Evolutionary conservation across 2,329 filamentous ascomycete genomes (phyloP), one percentile per base, ranked within the genome.

Genomic region (Alternaria ethzedia): DNA sequence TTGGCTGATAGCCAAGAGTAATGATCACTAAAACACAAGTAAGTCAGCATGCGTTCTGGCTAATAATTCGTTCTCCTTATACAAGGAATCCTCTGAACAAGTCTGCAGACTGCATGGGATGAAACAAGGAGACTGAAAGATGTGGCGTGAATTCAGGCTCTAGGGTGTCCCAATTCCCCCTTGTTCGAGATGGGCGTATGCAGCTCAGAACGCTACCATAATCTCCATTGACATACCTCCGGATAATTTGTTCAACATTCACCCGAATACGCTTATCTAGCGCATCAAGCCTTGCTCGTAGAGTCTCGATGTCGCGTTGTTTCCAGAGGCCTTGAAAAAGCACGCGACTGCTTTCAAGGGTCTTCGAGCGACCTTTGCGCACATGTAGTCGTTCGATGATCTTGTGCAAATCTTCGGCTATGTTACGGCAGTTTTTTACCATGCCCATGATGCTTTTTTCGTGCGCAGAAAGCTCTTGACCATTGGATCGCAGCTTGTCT

Each of bases 401-500:
- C 9, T 44, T 20, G 10, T 11, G 32, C 2, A 55, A 17, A 1
- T 55, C 36, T 9, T 9, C 12, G 2, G 23, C n/a, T 15, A 44
- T 15, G 0, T 4, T 2, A 2, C 43, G 21, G 23, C 52, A 55
- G 0, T 55, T 4, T n/a, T 11, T 2, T 2, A 55, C 36, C 36
- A 55, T 55, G 3, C 6, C 36, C 9, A 44, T 2, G 9, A 55
- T 45, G 11, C 3, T 0, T 0, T 2, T 3, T 20, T 55, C 52
- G 12, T 45, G 13, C 3, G 2, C 28, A 3, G 52, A 44, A 0
- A 55, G 32, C 15, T 17, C 1, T 12, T 45, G 36, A 20, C 21
- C 23, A 1, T 3, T 6, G 2, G n/a, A 2, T 6, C 7, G 26
- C 9, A 6, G 3, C 5, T n/a, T 7, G 3, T 21, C 0, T 0